These are phyloP conservation scores for Fusarium phyllophilum DNA, from an alignment of 2,329 filamentous ascomycete species.

Conservation along the genomic window DNA sequence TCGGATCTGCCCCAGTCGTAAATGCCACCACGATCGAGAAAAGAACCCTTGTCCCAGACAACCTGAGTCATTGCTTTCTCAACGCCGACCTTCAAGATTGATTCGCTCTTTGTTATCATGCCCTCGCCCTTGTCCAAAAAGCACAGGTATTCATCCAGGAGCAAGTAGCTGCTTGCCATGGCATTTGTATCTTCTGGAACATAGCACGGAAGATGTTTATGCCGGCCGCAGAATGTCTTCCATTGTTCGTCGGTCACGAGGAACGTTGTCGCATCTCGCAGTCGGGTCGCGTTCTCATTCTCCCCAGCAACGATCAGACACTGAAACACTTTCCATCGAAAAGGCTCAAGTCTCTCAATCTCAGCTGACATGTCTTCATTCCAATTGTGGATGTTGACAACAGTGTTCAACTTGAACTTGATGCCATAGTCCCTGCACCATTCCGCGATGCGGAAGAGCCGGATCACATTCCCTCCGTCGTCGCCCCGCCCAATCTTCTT, in stretches of 20 bases:
- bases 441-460: not conserved
- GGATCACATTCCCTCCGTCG: not conserved
- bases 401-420: not conserved
- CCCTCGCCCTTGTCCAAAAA: not conserved
- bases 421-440: not conserved
- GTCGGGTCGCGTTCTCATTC: not conserved
- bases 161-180: not conserved
- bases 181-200: not conserved
- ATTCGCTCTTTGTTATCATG: not conserved
- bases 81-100: not conserved
- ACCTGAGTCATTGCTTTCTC: not conserved
- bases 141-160: not conserved
- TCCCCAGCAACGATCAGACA: not conserved
- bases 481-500: not conserved
- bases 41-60: not conserved
- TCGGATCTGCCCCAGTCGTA: not conserved
- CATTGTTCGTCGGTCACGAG: not conserved
- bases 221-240: not conserved
- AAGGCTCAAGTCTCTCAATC: not conserved
- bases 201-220: not conserved
- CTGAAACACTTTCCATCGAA: not conserved
- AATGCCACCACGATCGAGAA: not conserved
- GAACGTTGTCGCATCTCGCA: not conserved
- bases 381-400: not conserved
- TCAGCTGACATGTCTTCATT: not conserved